phyloP scores from a whole-genome alignment of 345 rosid species.

The Rhizophora apiculata region DNA sequence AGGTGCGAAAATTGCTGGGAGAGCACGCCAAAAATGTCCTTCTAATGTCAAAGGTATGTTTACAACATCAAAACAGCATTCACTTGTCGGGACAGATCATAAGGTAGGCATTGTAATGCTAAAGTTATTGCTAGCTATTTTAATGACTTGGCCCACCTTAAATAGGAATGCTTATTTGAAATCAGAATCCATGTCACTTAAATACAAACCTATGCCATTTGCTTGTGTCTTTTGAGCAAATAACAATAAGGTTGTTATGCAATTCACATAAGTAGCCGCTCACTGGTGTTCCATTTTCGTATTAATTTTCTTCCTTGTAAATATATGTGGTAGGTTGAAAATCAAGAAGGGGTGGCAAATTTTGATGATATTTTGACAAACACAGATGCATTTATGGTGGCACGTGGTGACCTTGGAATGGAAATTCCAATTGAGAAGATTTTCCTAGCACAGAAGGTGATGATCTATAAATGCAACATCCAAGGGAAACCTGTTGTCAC shows the following conservation, averaged over 20 bases:
- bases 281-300: not conserved
- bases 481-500: conserved; percentile 84
- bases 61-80: not conserved
- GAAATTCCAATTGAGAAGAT: conserved; percentile 97
- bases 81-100: not conserved
- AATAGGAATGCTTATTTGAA: not conserved
- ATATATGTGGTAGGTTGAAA: conserved; percentile 59
- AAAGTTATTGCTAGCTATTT: too few species aligned
- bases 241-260: not conserved
- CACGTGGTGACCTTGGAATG: conserved; percentile 98
- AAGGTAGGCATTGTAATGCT: too few species aligned
- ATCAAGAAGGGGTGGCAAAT: conserved; percentile 98
- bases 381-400: conserved; percentile 97
- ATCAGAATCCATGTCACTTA: not conserved
- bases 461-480: conserved; percentile 97
- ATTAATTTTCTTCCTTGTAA: not conserved
- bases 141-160: too few species aligned
- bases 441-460: conserved; percentile 95
- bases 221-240: conserved; percentile 33
- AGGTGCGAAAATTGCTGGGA: conserved; percentile 82
- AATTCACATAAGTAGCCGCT: not conserved
- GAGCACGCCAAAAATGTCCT: conserved; percentile 68
- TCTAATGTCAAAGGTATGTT: conserved; percentile 92
- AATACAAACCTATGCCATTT: too few species aligned
- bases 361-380: conserved; percentile 85